These are phyloP conservation scores for Eutypella sp. DNA, from an alignment of 2,329 filamentous ascomycete genomes.

Conservation along the genomic window DNA sequence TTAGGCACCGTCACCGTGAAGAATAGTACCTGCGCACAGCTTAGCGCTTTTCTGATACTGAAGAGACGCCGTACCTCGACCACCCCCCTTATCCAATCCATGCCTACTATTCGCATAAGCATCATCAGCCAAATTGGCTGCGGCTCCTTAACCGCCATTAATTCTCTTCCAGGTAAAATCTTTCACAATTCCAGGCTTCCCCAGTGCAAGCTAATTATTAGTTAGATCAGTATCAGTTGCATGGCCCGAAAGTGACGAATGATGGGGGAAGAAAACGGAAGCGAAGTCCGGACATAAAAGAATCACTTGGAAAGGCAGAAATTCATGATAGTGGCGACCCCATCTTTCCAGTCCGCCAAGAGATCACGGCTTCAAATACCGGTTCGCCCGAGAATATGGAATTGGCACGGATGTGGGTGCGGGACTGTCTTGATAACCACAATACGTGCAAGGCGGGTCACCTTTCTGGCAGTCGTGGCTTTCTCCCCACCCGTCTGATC, in stretches of 20 bases:
- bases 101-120: not conserved
- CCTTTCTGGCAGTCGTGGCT: not conserved
- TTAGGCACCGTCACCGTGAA: conserved; percentile 1
- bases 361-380: conserved; percentile 1
- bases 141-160: not conserved
- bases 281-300: not conserved
- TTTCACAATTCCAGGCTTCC: not conserved
- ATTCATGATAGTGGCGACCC: not conserved
- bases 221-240: not conserved
- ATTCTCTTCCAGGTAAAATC: conserved; percentile 4
- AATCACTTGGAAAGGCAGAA: not conserved
- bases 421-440: conserved; percentile 8
- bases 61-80: conserved; percentile 2
- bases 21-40: conserved; percentile 1
- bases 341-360: not conserved
- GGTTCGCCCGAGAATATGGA: conserved; percentile 6
- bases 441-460: conserved; percentile 5
- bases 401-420: conserved; percentile 6
- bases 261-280: not conserved
- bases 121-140: conserved; percentile 5
- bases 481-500: conserved; percentile 6
- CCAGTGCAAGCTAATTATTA: not conserved
- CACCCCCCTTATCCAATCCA: not conserved
- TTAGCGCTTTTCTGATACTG: conserved; percentile 2
- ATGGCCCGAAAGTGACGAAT: not conserved